Evolutionary conservation across 345 rosid genomes (phyloP).

Genomic region (Viola odorata): DNA sequence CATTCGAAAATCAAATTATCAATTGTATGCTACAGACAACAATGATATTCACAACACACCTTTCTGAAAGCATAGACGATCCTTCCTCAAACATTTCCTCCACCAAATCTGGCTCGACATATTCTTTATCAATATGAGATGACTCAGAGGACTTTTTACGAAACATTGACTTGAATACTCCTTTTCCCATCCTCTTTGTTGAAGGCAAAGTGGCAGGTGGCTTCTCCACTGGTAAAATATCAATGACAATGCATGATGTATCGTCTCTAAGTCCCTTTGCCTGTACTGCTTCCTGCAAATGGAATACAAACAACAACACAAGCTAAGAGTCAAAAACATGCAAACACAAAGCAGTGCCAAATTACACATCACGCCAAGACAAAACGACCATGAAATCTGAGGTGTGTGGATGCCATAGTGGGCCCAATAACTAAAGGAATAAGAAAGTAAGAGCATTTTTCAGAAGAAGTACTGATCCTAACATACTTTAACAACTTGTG

Average conservation of each 20-base stretch:
- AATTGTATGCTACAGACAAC: background rate
- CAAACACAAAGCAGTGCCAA: background rate
- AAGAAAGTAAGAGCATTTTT: too few species aligned
- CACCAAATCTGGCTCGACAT: slow-evolving; percentile 68
- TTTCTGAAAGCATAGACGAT: slow-evolving; percentile 95
- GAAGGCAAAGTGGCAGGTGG: slow-evolving; percentile 60
- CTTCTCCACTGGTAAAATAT: slow-evolving; percentile 77
- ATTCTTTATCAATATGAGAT: slow-evolving; percentile 59
- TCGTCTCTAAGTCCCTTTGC: slow-evolving; percentile 92
- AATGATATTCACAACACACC: slow-evolving; percentile 46
- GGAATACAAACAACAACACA: slow-evolving; percentile 12
- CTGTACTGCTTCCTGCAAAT: slow-evolving; percentile 74
- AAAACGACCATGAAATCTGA: background rate
- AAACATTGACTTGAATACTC: slow-evolving; percentile 84
- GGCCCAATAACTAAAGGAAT: too few species aligned
- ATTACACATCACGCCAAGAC: background rate
- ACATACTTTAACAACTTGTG: slow-evolving; percentile 83
- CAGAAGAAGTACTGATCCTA: background rate
- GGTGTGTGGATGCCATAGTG: background rate
- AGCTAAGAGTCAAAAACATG: background rate
- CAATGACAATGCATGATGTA: slow-evolving; percentile 96
- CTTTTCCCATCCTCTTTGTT: slow-evolving; percentile 71
- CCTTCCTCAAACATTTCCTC: slow-evolving; percentile 94
- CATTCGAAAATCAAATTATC: background rate
- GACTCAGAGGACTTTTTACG: slow-evolving; percentile 68